Evolutionary conservation across 2,329 filamentous ascomycete species (phyloP), one percentile per base, ranked within the genome.

Genomic region (Sordariomycetes sp.): DNA sequence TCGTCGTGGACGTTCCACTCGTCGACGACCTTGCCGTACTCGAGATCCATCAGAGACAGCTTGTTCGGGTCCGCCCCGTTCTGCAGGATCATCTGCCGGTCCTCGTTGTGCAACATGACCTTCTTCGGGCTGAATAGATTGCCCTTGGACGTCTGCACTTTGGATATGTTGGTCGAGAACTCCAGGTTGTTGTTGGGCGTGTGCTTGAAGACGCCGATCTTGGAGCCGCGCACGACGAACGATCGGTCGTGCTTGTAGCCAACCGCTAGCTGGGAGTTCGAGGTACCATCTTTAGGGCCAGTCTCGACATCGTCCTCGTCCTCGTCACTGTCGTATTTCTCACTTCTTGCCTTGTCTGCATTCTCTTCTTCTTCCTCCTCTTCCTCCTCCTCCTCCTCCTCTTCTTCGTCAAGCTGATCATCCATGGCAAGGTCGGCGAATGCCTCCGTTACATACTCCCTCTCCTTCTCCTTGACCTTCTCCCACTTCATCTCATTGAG

Each of bases 1-100:
- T 97, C 90, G 62, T 99, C 93, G 68, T 99, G 93, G 16, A 99
- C 82, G 65, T 96, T 96, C 94, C 94, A 99, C 72, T 99, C 94
- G 67, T 99, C 94, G 1, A 97, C 91, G 40, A 99, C 89, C 75
- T 97, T 97, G 64, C 94, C 94, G 65, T 95, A 95, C 71, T 99
- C 93, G 52, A 99, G 79, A 73, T 99, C 94, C 94, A 99, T 97
- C 53, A 90, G 89, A 71, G 92, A 99, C 1, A 99, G 80, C 56
- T 90, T 91, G 75, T 96, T 93, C 1, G 93, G 90, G 63, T 97
- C 88, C 56, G 86, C 70, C 54, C 80, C 78, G 65, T 95, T 92
- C 70, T 97, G 92, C 59, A 97, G 73, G 61, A 97, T 89, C 81
- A 97, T 86, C 67, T 95, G 90, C 53, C 85, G 81, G 73, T 97